Conservation (phyloP, 1,284 basidiomycete genomes). For the Malassezia furfur region DNA sequence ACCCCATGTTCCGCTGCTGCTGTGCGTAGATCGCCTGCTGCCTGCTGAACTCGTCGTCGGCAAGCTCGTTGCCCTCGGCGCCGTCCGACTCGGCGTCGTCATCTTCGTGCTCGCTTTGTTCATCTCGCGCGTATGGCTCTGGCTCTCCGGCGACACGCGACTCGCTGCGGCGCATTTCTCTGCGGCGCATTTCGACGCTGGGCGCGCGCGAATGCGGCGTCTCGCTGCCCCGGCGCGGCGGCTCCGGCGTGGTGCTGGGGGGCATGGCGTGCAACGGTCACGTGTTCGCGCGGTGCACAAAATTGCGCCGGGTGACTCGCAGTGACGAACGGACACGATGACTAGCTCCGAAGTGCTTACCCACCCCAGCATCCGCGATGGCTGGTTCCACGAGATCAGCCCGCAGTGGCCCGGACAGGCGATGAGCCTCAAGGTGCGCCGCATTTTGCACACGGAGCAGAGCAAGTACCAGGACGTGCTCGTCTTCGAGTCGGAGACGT, state of each 20-base stretch:
- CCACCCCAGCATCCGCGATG: slow-evolving; percentile 58
- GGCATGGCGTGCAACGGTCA: background rate
- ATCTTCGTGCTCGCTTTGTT: slow-evolving; percentile 23
- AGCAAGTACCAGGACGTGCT: slow-evolving; percentile 88
- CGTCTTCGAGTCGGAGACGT: slow-evolving; percentile 71
- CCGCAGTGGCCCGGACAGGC: slow-evolving; percentile 79
- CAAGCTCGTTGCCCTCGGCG: slow-evolving; percentile 34
- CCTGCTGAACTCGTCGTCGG: slow-evolving; percentile 31
- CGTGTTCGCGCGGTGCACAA: background rate
- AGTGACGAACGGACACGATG: background rate
- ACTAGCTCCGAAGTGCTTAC: slow-evolving; percentile 31
- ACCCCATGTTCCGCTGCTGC: slow-evolving; percentile 48
- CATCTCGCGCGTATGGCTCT: slow-evolving; percentile 22
- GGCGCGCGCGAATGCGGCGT: background rate
- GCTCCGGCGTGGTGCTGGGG: background rate
- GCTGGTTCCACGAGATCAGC: slow-evolving; percentile 96
- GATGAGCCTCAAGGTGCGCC: slow-evolving; percentile 59
- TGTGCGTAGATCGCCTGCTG: slow-evolving; percentile 46
- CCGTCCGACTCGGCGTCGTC: slow-evolving; percentile 37
- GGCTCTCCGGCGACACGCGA: background rate
- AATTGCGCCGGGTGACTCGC: no score
- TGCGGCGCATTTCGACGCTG: background rate
- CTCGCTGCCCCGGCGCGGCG: background rate
- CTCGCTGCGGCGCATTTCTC: slow-evolving; percentile 4
- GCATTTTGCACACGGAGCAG: slow-evolving; percentile 87